Conservation (phyloP, 352 stramenopile species). For the Phytophthora ohioensis region DNA sequence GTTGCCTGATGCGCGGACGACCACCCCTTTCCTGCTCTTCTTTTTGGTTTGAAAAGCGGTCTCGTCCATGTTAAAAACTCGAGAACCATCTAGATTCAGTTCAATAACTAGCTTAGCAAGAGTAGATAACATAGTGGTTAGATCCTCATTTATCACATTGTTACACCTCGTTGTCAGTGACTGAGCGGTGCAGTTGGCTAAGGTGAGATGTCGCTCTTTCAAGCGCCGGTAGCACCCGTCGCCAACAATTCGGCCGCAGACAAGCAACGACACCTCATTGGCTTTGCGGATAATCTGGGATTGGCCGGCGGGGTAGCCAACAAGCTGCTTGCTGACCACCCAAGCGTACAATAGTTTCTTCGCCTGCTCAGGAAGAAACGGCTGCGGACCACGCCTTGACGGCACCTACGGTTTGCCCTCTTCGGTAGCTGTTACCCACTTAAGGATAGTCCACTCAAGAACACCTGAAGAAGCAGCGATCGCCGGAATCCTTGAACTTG, state of each 20-base stretch:
- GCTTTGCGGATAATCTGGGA: conserved; percentile 24
- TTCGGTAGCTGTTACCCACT: conserved; percentile 1
- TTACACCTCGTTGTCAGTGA: conserved; percentile 22
- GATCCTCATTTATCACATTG: conserved; percentile 2
- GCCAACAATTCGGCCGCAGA: conserved; percentile 3
- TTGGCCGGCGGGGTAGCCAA: conserved; percentile 20
- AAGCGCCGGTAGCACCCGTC: conserved; percentile 37
- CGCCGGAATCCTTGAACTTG: background rate
- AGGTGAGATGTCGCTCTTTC: conserved; percentile 10
- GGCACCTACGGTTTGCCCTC: background rate
- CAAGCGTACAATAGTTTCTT: conserved; percentile 29
- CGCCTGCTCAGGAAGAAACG: conserved; percentile 4
- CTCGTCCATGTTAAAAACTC: no score
- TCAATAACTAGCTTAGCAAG: conserved; percentile 22
- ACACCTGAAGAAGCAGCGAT: background rate
- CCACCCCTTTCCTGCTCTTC: no score
- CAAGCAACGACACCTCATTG: conserved; percentile 6
- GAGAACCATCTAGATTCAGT: no score
- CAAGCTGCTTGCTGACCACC: conserved; percentile 25
- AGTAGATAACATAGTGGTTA: conserved; percentile 22
- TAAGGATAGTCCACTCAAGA: background rate
- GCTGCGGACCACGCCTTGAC: background rate
- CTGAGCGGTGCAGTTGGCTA: conserved; percentile 23
- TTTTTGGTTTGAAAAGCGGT: no score
- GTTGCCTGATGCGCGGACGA: no score